Evolutionary conservation across 2,329 filamentous ascomycete species (phyloP), one percentile per base, ranked within the genome.

Genomic region (Rhynchosporium graminicola): DNA sequence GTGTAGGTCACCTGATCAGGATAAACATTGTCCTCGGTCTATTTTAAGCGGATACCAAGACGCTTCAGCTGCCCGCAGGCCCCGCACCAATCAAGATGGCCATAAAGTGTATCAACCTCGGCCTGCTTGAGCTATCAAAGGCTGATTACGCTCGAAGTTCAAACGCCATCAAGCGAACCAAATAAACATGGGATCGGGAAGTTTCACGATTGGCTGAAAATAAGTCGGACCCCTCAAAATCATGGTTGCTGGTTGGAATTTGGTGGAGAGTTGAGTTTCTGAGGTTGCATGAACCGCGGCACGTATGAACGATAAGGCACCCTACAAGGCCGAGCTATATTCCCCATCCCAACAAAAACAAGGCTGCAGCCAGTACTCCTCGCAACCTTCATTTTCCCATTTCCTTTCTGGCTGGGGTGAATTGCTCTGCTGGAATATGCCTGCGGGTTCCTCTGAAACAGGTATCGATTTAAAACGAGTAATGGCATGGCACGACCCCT

Each of bases 401-500:
- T 36, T 9, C 15, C 9, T 40, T 20, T 54, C 50, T 28, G 20
- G 2, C 20, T 42, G 36, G 33, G n/a, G 3, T 4, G 6, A 2
- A 29, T 52, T 38, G 33, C 48, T n/a, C 6, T 38, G 48, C 50
- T 52, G 31, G 51, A 54, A 33, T 54, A 54, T 54, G 51, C 51
- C 15, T 10, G 36, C 15, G 20, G 20, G 10, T 42, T 54, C n/a
- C 36, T 20, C 26, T n/a, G 38, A 42, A 36, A 40, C 26, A 9
- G 36, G 42, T 46, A 7, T 28, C 40, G 15, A 57, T 43, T 28
- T 12, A 8, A 33, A 26, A 33, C 38, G 42, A 31, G 54, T 40
- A 57, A 65, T 62, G 63, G 65, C 50, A 67, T 64, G 65, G 65
- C 62, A 56, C 50, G 55, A 40, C 51, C 51, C 28, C n/a, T 61